Evolutionary conservation across 495 filamentous ascomycete species (phyloP), one percentile per base, ranked within the genome.

Genomic region (Acidomyces sp.): DNA sequence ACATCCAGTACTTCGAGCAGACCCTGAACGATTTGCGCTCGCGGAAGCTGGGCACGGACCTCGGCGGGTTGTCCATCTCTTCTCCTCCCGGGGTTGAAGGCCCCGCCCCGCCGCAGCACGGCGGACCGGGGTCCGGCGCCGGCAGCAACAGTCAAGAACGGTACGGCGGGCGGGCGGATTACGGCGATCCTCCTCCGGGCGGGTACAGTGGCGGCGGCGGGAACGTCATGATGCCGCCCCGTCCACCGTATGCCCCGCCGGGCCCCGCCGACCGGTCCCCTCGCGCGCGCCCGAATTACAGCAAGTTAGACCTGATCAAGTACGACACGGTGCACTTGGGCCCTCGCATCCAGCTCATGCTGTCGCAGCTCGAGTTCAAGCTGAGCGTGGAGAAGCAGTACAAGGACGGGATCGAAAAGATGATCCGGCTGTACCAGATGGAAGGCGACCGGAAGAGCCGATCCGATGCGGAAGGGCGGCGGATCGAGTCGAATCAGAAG

Each of bases 381-480:
- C 67, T 96, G 33, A 96, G 88, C 53, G 92, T 99, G 26, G 90
- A 99, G 63, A 93, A 95, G 55, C 90, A 99, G 62, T 99, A 99
- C 63, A 90, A 96, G 52, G 92, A 92, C 46, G 90, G 90, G 44
- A 88, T 99, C 49, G 92, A 99, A 62, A 99, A 99, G 69, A 99
- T 99, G 92, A 82, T 93, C 29, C 84, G 86, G 58, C 69, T 96
- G 30, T 99, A 99, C 56, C 79, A 90, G 59, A 86, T 96, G 65
- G 90, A 96, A 60, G 88, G 90, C n/a, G 90, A 99, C 54, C 77
- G 85, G 43, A 95, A 93, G 66, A 94, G 86, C 63, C 82, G 77
- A 51, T 74, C 80, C 37, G 90, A 99, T 63, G 92, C 90, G 18
- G 84, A 93, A 54, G 82, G 76, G 23, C 75, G 79, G 55, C 73